Base-by-base conservation (phyloP, 345 rosid species). In the Bruguiera gymnorhiza region DNA sequence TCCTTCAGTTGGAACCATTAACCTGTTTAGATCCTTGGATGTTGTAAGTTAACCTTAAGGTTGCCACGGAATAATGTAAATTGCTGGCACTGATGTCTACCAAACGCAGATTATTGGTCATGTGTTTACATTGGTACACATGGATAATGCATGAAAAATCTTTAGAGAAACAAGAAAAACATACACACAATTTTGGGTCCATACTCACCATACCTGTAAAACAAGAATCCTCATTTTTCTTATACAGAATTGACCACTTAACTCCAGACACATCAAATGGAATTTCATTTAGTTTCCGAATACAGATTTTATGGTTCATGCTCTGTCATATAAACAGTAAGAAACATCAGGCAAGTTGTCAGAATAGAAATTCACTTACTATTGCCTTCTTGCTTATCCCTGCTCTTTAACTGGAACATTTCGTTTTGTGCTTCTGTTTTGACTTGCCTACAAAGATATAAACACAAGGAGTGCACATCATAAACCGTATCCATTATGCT, bases 391-490 rank as follows among this genome's bases (percentile, higher is more conserved):
- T 24, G 59, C 66, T 6, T 18, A 11, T 61, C 9, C 62, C 46
- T 59, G 36, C 57, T 20, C 55, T 63, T 79, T 67, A 80, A 55
- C 57, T 77, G 36, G 74, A 73, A 80, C 96, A 86, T 65, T 81
- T 85, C 37, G 52, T 23, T 6, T 73, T 75, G 76, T 90, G 89
- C 75, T 70, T 84, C 81, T 75, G 77, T n/a, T 77, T 84, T 80
- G 81, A 82, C 70, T 83, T 89, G 62, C 98, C 97, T 93, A 87
- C 84, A 82, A 75, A 73, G 63, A 43, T 62, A 63, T 50, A 57
- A 23, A 48, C 37, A 43, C 18, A 54, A 63, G 43, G 53, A 32
- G 62, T 60, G 60, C n/a, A 19, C 66, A 69, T 73, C 36, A 71
- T 66, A 73, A 50, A 30, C 55, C 31, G 27, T 23, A 23, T 65